Evolutionary conservation across 495 filamentous ascomycete genomes (phyloP).

Genomic region (Parathielavia appendiculata): DNA sequence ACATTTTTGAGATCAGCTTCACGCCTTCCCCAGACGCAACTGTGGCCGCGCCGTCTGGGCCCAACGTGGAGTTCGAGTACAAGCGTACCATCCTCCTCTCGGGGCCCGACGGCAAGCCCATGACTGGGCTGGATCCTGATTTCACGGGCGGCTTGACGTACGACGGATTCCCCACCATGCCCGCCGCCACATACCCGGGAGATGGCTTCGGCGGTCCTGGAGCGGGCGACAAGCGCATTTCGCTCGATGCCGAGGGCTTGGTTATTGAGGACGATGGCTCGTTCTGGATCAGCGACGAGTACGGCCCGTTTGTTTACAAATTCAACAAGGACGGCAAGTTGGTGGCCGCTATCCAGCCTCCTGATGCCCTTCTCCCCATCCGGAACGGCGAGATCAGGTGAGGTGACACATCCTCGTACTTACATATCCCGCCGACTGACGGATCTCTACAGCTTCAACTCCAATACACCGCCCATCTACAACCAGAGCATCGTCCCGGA

Average conservation of each 20-base stretch:
- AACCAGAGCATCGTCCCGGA: constrained; percentile 33
- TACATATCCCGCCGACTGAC: not conserved
- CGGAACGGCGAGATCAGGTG: constrained; percentile 47
- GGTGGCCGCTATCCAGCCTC: constrained; percentile 61
- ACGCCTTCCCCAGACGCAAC: constrained; percentile 50
- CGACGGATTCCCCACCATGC: constrained; percentile 59
- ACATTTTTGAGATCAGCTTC: constrained; percentile 62
- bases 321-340: constrained; percentile 59
- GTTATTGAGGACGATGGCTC: constrained; percentile 57
- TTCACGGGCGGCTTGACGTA: constrained; percentile 47
- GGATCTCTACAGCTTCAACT: constrained; percentile 25
- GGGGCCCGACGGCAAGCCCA: constrained; percentile 60
- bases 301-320: constrained; percentile 67
- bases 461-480: constrained; percentile 57
- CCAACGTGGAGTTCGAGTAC: constrained; percentile 64
- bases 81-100: constrained; percentile 62
- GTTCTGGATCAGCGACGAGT: constrained; percentile 79
- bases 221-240: constrained; percentile 55
- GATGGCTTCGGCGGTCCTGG: constrained; percentile 64
- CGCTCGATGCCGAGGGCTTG: constrained; percentile 66
- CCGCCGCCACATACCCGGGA: constrained; percentile 60
- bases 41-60: constrained; percentile 49
- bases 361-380: constrained; percentile 60
- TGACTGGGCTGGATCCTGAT: constrained; percentile 70
- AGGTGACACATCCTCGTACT: constrained; percentile 11